Evolutionary conservation across 2,329 filamentous ascomycete genomes (phyloP), one percentile per base, ranked within the genome.

Genomic region (Xylariales sp.): DNA sequence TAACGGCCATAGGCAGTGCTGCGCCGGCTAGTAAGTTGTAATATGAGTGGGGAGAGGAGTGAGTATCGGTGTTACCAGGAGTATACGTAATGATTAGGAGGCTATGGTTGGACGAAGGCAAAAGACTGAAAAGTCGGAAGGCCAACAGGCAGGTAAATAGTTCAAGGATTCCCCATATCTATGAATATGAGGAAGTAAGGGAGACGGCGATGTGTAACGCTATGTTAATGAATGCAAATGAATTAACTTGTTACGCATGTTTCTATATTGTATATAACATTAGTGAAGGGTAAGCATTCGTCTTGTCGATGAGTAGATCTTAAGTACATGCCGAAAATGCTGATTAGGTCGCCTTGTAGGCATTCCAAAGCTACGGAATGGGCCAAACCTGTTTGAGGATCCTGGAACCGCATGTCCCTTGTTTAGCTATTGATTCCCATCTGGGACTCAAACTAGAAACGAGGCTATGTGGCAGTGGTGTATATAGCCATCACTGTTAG

Each of bases 1-100:
- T 79, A 61, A 79, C 77, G 12, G 69, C 76, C 10, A 72, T 78
- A 2, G 77, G 76, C 1, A 73, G 59, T 30, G 74, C 77, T 3
- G 75, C 74, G 58, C 73, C 76, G 0, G 77, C 77, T 62, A 78
- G 76, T 62, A 79, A 79, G 69, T 64, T 79, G 61, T 79, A 60
- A 58, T 49, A 8, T 16, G 16, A 5, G 5, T 8, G 18, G 14
- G 55, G 9, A 18, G 2, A 9, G 39, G 3, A 43, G 23, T 7
- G 4, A 8, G 12, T 4, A 14, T 36, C 10, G 9, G 3, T 52
- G 53, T 36, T 23, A 23, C 23, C 23, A 39, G 34, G 18, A 52
- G 50, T 46, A 41, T 39, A 18, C 14, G 45, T 59, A 49, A 52
- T 32, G 49, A 41, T 14, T 12, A 23, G 39, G 39, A 41, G 39